Evolutionary conservation across 345 rosid genomes (phyloP).

Genomic region (Anastatica hierochuntica): DNA sequence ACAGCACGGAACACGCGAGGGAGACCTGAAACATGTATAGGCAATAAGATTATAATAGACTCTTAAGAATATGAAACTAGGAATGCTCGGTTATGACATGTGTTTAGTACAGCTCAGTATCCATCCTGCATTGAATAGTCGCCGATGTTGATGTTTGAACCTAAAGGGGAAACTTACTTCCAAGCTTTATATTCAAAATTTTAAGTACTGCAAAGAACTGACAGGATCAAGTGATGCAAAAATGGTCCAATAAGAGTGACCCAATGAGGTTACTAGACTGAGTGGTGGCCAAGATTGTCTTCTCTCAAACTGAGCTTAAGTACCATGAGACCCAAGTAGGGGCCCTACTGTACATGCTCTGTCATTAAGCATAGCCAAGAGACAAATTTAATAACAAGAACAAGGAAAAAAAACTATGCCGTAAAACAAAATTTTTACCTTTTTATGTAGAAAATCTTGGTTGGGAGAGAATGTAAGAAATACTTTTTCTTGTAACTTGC

Average conservation of each 20-base stretch:
- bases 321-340: constrained; percentile 32
- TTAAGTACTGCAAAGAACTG: constrained; percentile 28
- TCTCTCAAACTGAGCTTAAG: constrained; percentile 22
- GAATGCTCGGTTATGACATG: not conserved
- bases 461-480: not conserved
- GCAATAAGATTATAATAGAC: not conserved
- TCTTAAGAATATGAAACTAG: not conserved
- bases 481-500: no score
- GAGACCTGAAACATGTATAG: not conserved
- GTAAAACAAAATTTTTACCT: constrained; percentile 4
- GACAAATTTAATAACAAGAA: no score
- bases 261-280: constrained; percentile 20
- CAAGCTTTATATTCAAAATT: constrained; percentile 28
- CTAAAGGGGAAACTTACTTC: constrained; percentile 9
- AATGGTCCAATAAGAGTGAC: constrained; percentile 38
- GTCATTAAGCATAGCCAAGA: no score
- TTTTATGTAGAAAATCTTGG: constrained; percentile 8
- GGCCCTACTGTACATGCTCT: constrained; percentile 36
- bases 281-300: constrained; percentile 22
- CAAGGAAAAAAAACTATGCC: no score
- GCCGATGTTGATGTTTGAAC: constrained; percentile 16
- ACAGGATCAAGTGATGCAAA: constrained; percentile 24
- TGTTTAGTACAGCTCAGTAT: no score
- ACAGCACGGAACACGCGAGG: not conserved
- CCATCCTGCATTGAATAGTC: constrained; percentile 8